These are phyloP conservation scores for Ogataea dorogensis DNA, from an alignment of 805 yeast genomes.

Conservation along the genomic window DNA sequence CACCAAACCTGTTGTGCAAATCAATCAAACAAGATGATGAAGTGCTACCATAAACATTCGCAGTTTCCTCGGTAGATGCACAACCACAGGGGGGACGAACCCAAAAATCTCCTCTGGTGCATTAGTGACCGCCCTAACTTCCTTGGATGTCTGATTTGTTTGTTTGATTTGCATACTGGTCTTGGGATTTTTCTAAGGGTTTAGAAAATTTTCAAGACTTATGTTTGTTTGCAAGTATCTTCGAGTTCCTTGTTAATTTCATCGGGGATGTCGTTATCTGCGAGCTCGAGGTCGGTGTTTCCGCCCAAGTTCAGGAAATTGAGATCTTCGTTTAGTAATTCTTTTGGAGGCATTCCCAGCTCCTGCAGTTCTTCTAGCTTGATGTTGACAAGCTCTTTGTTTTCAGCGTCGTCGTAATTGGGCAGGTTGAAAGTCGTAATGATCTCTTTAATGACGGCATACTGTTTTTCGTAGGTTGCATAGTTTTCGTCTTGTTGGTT, in stretches of 20 bases:
- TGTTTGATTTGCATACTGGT: constrained; percentile 7
- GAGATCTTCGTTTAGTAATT: constrained; percentile 48
- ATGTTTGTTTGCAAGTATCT: constrained; percentile 47
- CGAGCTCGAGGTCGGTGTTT: constrained; percentile 41
- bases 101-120: constrained; percentile 59
- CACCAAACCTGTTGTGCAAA: constrained; percentile 8
- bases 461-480: constrained; percentile 59
- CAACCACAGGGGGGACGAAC: constrained; percentile 57
- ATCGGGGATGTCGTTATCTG: constrained; percentile 52
- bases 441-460: constrained; percentile 56
- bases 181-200: constrained; percentile 10
- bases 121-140: constrained; percentile 86
- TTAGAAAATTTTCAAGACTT: constrained; percentile 10
- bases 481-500: constrained; percentile 37
- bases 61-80: constrained; percentile 94
- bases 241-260: constrained; percentile 53
- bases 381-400: constrained; percentile 50
- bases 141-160: constrained; percentile 86
- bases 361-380: constrained; percentile 70
- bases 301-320: constrained; percentile 36
- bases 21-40: constrained; percentile 53
- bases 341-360: constrained; percentile 78
- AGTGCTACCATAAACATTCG: constrained; percentile 77
- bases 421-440: constrained; percentile 65
- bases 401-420: constrained; percentile 52